Evolutionary conservation across 2,329 filamentous ascomycete genomes (phyloP).

Genomic region (Parascedosporium putredinis): DNA sequence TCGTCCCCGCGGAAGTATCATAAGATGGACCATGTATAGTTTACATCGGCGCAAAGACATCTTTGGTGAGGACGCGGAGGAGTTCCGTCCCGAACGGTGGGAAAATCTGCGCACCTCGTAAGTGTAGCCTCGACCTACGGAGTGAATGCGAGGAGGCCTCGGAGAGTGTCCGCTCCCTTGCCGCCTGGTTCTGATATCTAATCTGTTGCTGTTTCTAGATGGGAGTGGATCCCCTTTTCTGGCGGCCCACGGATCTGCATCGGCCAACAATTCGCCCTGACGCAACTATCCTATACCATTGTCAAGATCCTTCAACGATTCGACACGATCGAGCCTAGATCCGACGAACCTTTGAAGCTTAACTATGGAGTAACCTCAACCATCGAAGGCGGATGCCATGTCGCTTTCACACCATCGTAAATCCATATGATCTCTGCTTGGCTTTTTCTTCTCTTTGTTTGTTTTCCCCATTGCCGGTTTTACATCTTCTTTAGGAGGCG

Average conservation of each 20-base stretch:
- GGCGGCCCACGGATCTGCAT: conserved; percentile 8
- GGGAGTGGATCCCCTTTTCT: conserved; percentile 7
- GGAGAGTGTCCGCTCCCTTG: background rate
- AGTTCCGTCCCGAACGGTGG: conserved; percentile 9
- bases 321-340: background rate
- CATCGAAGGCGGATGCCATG: background rate
- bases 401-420: background rate
- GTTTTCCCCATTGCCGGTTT: no score
- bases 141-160: background rate
- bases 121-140: background rate
- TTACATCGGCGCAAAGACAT: conserved; percentile 1
- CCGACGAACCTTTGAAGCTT: background rate
- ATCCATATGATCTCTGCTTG: no score
- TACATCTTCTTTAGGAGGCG: no score
- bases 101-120: background rate
- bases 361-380: background rate
- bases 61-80: conserved; percentile 1
- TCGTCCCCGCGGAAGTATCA: background rate
- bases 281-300: background rate
- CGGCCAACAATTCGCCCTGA: background rate
- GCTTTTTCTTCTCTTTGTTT: background rate
- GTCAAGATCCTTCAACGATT: background rate
- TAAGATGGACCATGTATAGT: conserved; percentile 1
- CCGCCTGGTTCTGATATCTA: background rate
- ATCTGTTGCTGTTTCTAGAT: background rate